Evolutionary conservation across 352 stramenopile species (phyloP).

Genomic region (Globisporangium spinosum): DNA sequence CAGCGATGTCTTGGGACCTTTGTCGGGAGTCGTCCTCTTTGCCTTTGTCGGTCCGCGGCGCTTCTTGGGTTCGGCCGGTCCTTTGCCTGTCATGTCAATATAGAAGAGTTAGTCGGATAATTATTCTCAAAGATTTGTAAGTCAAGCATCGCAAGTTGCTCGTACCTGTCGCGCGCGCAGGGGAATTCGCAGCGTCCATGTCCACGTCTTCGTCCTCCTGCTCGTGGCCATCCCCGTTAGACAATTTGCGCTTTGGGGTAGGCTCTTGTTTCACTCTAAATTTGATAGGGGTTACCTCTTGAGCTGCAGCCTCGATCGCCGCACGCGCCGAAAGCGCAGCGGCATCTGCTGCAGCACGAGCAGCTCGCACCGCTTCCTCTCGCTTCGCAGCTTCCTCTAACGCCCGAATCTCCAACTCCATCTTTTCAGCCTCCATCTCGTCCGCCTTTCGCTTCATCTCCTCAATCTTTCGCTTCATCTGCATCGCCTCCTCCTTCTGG

Average conservation of each 20-base stretch:
- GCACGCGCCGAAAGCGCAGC: slow-evolving; percentile 65
- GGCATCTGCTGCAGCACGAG: slow-evolving; percentile 53
- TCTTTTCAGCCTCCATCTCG: slow-evolving; percentile 47
- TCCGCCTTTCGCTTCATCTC: slow-evolving; percentile 44
- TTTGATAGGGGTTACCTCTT: slow-evolving; percentile 28
- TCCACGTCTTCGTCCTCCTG: slow-evolving; percentile 51
- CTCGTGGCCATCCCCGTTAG: slow-evolving; percentile 23
- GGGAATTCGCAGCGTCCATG: slow-evolving; percentile 44
- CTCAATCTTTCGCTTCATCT: slow-evolving; percentile 40
- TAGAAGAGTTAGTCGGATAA: slow-evolving; percentile 26
- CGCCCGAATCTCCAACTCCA: slow-evolving; percentile 37
- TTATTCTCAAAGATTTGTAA: neutral
- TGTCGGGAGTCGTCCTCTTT: slow-evolving; percentile 20
- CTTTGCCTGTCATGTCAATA: slow-evolving; percentile 27
- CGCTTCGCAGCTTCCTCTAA: slow-evolving; percentile 42
- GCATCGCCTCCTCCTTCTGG: slow-evolving; percentile 34
- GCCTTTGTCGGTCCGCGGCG: slow-evolving; percentile 43
- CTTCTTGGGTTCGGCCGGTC: slow-evolving; percentile 31
- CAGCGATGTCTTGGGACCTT: slow-evolving; percentile 42
- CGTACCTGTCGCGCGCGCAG: slow-evolving; percentile 34
- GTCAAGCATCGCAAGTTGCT: neutral
- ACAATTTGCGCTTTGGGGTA: slow-evolving; percentile 41
- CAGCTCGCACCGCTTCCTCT: slow-evolving; percentile 60
- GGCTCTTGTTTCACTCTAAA: slow-evolving; percentile 25
- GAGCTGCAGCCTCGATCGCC: slow-evolving; percentile 57